Conservation (phyloP, 78 protist species). For the Ministeria vibrans region DNA sequence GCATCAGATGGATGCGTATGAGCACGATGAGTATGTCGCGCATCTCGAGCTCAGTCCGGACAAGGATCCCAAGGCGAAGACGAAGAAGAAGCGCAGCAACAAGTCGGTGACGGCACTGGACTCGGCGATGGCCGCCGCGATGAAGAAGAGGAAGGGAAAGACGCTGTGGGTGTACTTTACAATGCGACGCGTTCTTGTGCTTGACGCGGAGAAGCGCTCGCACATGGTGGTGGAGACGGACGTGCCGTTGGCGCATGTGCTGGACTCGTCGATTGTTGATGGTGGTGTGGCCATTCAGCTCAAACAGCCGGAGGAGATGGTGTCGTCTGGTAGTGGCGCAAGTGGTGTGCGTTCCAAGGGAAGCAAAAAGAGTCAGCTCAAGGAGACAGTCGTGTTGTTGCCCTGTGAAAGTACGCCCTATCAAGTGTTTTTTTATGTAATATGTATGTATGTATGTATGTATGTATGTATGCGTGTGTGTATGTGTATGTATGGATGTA, state of each 20-base stretch:
- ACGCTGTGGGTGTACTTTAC: too few species aligned
- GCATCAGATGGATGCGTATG: neutral
- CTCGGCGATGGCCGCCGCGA: neutral
- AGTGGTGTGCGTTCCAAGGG: neutral
- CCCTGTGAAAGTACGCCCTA: neutral
- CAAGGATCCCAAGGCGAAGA: neutral
- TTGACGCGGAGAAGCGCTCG: too few species aligned
- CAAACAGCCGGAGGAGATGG: neutral
- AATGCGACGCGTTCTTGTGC: too few species aligned
- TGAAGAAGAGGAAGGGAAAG: neutral
- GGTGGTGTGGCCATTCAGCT: neutral
- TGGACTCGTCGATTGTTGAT: too few species aligned
- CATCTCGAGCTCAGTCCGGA: neutral
- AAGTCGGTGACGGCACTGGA: neutral
- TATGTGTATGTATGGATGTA: too few species aligned
- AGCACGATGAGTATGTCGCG: neutral
- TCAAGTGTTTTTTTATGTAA: neutral
- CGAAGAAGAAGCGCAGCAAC: neutral
- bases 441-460: neutral
- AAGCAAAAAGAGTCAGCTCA: neutral
- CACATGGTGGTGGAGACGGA: too few species aligned
- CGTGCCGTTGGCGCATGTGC: too few species aligned
- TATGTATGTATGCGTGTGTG: neutral
- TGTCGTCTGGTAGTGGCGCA: neutral
- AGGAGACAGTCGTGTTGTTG: neutral